A percentile compares a stretch with the other conserved stretches of the same genome.
Evolutionary conservation across 164 flowering plant genomes (phyloP).

Genomic region (Santalum album): DNA sequence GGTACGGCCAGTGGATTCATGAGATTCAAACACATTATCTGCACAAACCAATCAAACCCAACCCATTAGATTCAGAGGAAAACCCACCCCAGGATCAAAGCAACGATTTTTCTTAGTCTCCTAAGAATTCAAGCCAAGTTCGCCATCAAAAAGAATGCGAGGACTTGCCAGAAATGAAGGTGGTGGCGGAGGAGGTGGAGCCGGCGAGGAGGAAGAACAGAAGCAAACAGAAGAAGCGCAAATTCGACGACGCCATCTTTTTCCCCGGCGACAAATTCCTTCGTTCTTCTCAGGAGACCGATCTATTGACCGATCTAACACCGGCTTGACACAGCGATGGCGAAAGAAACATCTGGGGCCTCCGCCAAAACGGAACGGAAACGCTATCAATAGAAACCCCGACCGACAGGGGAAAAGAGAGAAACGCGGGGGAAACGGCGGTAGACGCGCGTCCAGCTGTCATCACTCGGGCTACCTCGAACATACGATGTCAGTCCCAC

Average conservation of each 20-base stretch:
- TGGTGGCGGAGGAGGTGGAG: slow-evolving; percentile 17
- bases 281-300: not conserved
- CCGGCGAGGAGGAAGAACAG: slow-evolving; percentile 16
- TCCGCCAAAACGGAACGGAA: not conserved
- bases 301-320: not conserved
- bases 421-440: no score
- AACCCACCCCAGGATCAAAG: no score
- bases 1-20: slow-evolving; percentile 19
- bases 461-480: no score
- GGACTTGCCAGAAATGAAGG: slow-evolving; percentile 21
- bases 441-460: no score
- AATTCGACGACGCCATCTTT: slow-evolving; percentile 11
- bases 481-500: no score
- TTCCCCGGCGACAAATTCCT: no score
- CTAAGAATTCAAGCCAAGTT: no score
- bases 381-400: no score
- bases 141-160: not conserved
- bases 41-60: not conserved
- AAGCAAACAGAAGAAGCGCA: slow-evolving; percentile 4
- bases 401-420: no score
- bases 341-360: no score
- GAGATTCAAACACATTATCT: slow-evolving; percentile 21
- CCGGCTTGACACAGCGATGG: not conserved
- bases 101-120: no score
- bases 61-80: no score